phyloP scores from a whole-genome alignment of 1,284 basidiomycete species.

The Ustilago bromivora region DNA sequence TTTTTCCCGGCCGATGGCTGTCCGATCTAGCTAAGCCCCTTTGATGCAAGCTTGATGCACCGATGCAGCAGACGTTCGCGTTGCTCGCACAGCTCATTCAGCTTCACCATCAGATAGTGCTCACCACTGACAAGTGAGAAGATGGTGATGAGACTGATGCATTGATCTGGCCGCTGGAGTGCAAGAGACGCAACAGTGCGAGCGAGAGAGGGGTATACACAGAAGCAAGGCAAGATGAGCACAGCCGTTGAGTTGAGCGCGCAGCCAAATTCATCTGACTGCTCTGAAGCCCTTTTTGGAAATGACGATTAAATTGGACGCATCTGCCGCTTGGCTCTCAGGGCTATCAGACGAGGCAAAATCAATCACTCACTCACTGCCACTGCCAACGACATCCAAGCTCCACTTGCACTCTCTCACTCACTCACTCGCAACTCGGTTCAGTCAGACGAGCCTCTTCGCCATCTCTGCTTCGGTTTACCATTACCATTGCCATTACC shows the following conservation, averaged over 20 bases:
- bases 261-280: background rate
- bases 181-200: background rate
- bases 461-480: background rate
- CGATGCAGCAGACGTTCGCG: background rate
- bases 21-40: background rate
- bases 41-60: background rate
- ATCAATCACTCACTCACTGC: background rate
- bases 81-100: no score
- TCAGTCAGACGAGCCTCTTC: background rate
- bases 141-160: no score
- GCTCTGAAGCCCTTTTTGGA: background rate
- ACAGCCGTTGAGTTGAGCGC: background rate
- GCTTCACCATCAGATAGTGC: no score
- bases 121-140: no score
- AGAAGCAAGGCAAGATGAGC: background rate
- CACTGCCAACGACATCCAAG: background rate
- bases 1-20: background rate
- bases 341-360: slow-evolving; percentile 1
- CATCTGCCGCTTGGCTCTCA: background rate
- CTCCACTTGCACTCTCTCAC: background rate
- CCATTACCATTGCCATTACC: no score
- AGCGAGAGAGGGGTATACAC: background rate
- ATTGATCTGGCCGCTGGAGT: no score
- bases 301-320: background rate
- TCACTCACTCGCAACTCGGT: background rate